phyloP scores from a whole-genome alignment of 352 stramenopile species.

The Poterioochromonas sp. region DNA sequence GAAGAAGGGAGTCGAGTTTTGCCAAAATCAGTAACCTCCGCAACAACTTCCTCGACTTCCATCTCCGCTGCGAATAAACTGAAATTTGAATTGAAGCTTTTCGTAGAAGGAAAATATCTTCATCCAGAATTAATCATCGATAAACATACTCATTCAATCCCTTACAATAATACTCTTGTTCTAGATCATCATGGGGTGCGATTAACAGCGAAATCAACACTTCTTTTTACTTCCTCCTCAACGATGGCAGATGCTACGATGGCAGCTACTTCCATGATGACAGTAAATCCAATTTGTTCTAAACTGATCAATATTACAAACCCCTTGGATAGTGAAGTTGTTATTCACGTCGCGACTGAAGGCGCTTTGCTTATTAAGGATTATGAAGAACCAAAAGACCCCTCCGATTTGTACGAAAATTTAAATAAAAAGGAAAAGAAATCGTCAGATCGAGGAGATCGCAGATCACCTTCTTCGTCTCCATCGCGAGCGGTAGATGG shows the following conservation, averaged over 20 bases:
- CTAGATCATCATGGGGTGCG: not conserved
- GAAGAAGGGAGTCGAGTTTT: not conserved
- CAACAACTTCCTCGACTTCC: not conserved
- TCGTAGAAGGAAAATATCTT: slow-evolving; percentile 1
- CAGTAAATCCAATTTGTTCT: too few species aligned
- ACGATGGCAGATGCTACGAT: slow-evolving; percentile 1
- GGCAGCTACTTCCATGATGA: too few species aligned
- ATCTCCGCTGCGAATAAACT: not conserved
- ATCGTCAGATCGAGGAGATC: too few species aligned
- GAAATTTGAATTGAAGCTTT: not conserved
- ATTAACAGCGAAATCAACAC: slow-evolving; percentile 24
- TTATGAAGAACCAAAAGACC: too few species aligned
- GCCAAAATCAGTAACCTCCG: not conserved
- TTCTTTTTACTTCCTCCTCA: not conserved
- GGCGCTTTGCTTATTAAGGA: not conserved
- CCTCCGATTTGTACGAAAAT: too few species aligned
- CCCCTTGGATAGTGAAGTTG: not conserved
- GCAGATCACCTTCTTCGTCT: too few species aligned
- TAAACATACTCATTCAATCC: not conserved
- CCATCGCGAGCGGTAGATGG: too few species aligned
- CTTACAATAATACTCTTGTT: not conserved
- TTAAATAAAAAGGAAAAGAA: too few species aligned
- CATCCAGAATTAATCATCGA: not conserved
- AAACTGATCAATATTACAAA: not conserved
- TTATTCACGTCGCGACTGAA: not conserved